These are phyloP conservation scores for Podaxis pistillaris DNA, from an alignment of 768 basidiomycete species.

Conservation along the genomic window DNA sequence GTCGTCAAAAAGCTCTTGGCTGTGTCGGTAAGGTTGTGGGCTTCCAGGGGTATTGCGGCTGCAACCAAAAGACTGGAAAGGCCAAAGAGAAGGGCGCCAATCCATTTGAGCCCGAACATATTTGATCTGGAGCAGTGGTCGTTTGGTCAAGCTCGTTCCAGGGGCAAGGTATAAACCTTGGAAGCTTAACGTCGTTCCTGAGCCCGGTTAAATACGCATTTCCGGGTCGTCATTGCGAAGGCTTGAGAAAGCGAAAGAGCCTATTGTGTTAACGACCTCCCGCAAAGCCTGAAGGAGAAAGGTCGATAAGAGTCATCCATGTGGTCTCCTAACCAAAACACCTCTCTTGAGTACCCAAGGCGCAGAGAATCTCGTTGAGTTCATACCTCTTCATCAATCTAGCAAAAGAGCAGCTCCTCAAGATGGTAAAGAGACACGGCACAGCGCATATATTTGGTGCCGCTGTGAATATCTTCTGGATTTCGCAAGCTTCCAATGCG, in stretches of 20 bases:
- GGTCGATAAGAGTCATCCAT: background rate
- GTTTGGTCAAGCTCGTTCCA: background rate
- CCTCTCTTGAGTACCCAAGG: background rate
- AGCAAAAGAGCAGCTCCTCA: background rate
- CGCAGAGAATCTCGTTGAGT: background rate
- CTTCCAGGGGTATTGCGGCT: slow-evolving; percentile 9
- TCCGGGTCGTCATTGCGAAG: background rate
- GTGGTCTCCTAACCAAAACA: background rate
- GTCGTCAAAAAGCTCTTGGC: slow-evolving; percentile 13
- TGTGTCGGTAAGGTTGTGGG: slow-evolving; percentile 14
- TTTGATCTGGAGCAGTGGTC: background rate
- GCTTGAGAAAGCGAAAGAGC: background rate
- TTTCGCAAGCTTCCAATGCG: background rate
- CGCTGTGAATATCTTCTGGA: background rate
- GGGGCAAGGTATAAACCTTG: slow-evolving; percentile 5
- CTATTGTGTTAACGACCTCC: background rate
- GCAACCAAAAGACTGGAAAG: slow-evolving; percentile 1
- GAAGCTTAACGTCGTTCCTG: background rate
- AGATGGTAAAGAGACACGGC: background rate
- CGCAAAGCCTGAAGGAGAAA: background rate
- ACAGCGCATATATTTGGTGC: background rate
- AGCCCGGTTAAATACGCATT: slow-evolving; percentile 5
- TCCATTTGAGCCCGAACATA: slow-evolving; percentile 9
- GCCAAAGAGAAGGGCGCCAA: slow-evolving; percentile 3
- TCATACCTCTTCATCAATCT: background rate